These are phyloP conservation scores for Ajuga chamaepitys DNA, from an alignment of 257 asterid species.

Conservation along the genomic window DNA sequence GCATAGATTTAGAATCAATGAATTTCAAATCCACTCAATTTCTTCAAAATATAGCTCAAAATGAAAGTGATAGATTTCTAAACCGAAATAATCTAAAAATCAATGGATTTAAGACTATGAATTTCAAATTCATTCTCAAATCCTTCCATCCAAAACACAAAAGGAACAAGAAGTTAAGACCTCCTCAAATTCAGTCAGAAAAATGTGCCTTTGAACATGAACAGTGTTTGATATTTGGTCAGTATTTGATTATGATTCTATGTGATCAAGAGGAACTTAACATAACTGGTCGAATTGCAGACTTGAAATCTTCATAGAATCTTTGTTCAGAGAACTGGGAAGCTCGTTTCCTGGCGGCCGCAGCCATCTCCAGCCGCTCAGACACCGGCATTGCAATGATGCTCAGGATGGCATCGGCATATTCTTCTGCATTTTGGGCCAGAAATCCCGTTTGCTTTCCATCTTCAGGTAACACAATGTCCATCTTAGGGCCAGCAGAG, in stretches of 20 bases:
- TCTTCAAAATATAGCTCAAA: too few species aligned
- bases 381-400: slow-evolving; percentile 51
- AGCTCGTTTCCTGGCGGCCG: slow-evolving; percentile 80
- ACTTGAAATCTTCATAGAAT: slow-evolving; percentile 71
- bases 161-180: background rate
- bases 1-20: too few species aligned
- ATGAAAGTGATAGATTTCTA: too few species aligned
- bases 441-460: slow-evolving; percentile 82
- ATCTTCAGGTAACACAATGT: slow-evolving; percentile 73
- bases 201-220: background rate
- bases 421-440: slow-evolving; percentile 60
- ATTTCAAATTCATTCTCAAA: too few species aligned
- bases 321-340: slow-evolving; percentile 70
- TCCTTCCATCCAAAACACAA: too few species aligned
- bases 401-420: slow-evolving; percentile 60
- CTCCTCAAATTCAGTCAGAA: background rate
- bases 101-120: too few species aligned
- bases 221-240: background rate
- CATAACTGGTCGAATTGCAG: slow-evolving; percentile 52
- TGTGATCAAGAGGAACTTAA: slow-evolving; percentile 13
- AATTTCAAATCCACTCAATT: too few species aligned
- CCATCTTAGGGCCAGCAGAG: slow-evolving; percentile 96
- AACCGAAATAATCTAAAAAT: too few species aligned
- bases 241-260: background rate
- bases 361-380: slow-evolving; percentile 65